A percentile compares a stretch with the other conserved stretches of the same genome.
These are phyloP conservation scores for Ceratobasidium sp. DNA, from an alignment of 1,284 basidiomycete species.

Conservation along the genomic window DNA sequence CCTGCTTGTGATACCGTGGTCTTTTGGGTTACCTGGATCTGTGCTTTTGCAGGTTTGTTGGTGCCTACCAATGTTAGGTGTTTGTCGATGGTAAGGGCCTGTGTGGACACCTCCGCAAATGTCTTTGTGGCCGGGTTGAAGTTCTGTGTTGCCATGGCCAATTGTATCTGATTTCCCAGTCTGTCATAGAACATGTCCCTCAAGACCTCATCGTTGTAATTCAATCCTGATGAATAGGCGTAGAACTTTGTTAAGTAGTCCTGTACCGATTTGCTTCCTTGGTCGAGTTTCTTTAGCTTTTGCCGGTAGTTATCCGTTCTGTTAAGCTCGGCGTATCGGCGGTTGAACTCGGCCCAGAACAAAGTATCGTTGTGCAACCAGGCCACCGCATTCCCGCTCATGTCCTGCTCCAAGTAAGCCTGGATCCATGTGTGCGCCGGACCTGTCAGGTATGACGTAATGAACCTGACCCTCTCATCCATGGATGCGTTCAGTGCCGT, in stretches of 20 bases:
- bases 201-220: background rate
- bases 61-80: too few relatives aligned
- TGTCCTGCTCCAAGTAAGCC: background rate
- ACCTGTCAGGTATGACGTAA: background rate
- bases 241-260: constrained; percentile 1
- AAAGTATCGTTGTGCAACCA: background rate
- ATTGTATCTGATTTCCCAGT: too few relatives aligned
- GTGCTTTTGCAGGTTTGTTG: too few relatives aligned
- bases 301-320: background rate
- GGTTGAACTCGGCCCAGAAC: background rate
- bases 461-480: background rate
- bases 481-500: background rate
- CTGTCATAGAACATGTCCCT: too few relatives aligned
- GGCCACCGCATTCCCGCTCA: background rate
- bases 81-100: too few relatives aligned
- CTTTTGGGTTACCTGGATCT: too few relatives aligned
- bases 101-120: too few relatives aligned
- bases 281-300: background rate
- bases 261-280: background rate
- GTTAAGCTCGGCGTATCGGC: background rate
- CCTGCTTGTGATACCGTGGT: too few relatives aligned
- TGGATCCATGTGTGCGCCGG: background rate
- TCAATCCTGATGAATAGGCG: background rate
- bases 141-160: too few relatives aligned
- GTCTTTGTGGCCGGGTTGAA: too few relatives aligned